Evolutionary conservation across 768 basidiomycete species (phyloP).

Genomic region (Termitomyces sp.): DNA sequence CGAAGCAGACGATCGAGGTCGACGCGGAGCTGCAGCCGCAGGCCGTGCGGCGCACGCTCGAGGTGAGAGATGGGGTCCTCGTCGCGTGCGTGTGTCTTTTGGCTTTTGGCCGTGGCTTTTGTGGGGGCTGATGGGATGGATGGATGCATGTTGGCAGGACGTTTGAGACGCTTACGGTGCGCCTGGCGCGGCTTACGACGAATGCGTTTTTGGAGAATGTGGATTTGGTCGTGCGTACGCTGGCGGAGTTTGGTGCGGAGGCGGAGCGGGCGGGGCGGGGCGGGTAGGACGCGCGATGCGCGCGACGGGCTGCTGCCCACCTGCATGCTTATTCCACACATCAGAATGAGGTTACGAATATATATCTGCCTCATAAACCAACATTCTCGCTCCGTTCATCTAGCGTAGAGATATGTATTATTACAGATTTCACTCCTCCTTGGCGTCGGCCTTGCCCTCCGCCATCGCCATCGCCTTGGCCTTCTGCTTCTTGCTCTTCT

Average conservation of each 20-base stretch:
- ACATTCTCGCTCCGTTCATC: background rate
- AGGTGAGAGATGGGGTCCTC: conserved; percentile 61
- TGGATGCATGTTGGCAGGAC: conserved; percentile 36
- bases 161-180: conserved; percentile 74
- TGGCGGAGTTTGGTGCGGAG: conserved; percentile 74
- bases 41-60: conserved; percentile 69
- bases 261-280: conserved; percentile 29
- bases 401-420: background rate
- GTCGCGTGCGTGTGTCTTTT: conserved; percentile 60
- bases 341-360: too few relatives aligned
- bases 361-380: background rate
- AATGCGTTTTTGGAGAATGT: conserved; percentile 90
- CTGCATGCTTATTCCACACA: background rate
- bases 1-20: conserved; percentile 80
- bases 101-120: too few relatives aligned
- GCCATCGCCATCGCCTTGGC: conserved; percentile 55
- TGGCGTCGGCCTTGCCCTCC: conserved; percentile 35
- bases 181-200: conserved; percentile 76
- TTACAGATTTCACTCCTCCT: conserved; percentile 18
- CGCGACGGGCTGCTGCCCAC: too few relatives aligned
- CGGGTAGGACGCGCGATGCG: too few relatives aligned
- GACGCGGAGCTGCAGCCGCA: conserved; percentile 81
- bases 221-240: conserved; percentile 77
- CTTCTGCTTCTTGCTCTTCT: conserved; percentile 90
- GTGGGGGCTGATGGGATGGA: background rate